Conservation (phyloP, 495 filamentous ascomycete species). For the Tuber umbilicatum region DNA sequence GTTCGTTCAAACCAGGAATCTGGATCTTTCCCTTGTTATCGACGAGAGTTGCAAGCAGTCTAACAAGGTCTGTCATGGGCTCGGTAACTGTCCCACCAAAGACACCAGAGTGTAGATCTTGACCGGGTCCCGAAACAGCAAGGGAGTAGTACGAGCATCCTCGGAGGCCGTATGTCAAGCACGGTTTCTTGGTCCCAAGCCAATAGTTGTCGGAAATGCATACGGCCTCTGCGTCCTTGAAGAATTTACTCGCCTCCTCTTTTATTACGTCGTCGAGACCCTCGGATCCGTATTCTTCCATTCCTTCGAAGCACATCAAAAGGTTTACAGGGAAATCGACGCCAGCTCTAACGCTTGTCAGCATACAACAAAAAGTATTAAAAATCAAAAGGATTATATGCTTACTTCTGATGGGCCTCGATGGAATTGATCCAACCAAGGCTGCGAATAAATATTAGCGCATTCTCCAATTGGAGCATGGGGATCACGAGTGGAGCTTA, state of each 20-base stretch:
- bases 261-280: constrained; percentile 92
- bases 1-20: constrained; percentile 80
- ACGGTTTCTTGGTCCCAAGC: constrained; percentile 97
- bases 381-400: neutral
- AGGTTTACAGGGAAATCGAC: constrained; percentile 95
- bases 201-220: constrained; percentile 99
- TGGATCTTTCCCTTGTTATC: constrained; percentile 82
- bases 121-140: constrained; percentile 76
- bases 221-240: constrained; percentile 89
- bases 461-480: neutral
- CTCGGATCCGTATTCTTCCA: constrained; percentile 98
- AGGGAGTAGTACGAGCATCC: constrained; percentile 96
- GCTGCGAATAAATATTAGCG: constrained; percentile 23
- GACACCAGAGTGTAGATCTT: constrained; percentile 92
- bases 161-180: constrained; percentile 93
- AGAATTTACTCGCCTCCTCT: constrained; percentile 80
- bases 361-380: neutral
- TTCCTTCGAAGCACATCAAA: constrained; percentile 99
- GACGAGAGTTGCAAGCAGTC: constrained; percentile 72
- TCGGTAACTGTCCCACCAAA: constrained; percentile 94
- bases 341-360: constrained; percentile 52
- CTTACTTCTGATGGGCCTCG: constrained; percentile 77
- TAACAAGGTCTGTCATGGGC: constrained; percentile 93
- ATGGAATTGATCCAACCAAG: constrained; percentile 97
- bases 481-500: constrained; percentile 19